Percentiles rank a stretch among this genome's conserved stretches.
phyloP scores from a whole-genome alignment of 2,329 filamentous ascomycete species.

The Huntiella abstrusa region DNA sequence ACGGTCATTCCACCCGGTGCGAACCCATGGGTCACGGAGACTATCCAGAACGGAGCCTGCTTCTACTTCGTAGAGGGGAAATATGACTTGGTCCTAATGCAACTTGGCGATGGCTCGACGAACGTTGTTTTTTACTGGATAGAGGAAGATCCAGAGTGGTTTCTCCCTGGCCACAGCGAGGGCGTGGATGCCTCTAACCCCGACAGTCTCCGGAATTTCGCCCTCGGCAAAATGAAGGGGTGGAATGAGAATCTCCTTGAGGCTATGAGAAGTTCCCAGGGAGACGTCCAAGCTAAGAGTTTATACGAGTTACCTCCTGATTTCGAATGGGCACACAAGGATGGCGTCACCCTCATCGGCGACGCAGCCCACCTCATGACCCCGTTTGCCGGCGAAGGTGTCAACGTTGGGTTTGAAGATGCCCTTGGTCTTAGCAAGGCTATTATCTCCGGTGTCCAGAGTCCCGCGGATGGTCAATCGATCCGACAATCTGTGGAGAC shows the following conservation, averaged over 20 bases:
- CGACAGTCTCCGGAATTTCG: background rate
- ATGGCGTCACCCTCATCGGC: slow-evolving; percentile 35
- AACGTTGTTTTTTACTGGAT: background rate
- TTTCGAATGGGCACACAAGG: slow-evolving; percentile 26
- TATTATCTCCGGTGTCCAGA: slow-evolving; percentile 18
- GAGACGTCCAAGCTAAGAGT: slow-evolving; percentile 22
- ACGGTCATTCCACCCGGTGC: background rate
- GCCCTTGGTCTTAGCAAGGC: slow-evolving; percentile 28
- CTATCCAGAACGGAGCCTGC: background rate
- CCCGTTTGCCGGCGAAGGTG: slow-evolving; percentile 38
- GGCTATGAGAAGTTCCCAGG: background rate
- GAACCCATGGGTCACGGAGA: background rate
- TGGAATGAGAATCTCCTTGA: background rate
- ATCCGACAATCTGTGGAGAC: slow-evolving; percentile 15
- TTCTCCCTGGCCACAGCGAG: background rate
- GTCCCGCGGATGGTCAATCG: no score
- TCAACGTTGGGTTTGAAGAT: slow-evolving; percentile 38
- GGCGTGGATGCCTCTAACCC: background rate
- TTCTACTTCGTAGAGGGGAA: background rate
- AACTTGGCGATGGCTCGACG: background rate
- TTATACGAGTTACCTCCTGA: slow-evolving; percentile 36
- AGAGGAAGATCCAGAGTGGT: background rate
- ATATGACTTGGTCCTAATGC: background rate
- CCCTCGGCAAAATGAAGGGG: background rate
- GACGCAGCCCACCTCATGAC: slow-evolving; percentile 43